Conservation (phyloP, 2,329 filamentous ascomycete species). For the Trichoderma brevicompactum region DNA sequence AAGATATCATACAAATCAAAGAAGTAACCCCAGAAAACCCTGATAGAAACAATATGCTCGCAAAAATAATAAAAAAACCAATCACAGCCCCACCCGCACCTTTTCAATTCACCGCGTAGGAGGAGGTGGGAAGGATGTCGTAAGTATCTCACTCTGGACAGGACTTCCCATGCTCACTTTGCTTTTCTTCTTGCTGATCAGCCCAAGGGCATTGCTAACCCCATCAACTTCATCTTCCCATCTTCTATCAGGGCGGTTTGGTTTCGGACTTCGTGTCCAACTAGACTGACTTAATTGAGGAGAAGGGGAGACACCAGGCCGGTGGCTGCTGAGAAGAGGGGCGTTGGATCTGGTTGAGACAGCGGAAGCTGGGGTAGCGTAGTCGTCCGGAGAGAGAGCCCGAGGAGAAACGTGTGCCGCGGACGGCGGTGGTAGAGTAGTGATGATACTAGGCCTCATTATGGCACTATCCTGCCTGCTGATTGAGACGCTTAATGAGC, state of each 20-base stretch:
- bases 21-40: not conserved
- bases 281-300: constrained; percentile 18
- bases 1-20: constrained; percentile 3
- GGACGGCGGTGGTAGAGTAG: constrained; percentile 33
- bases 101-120: constrained; percentile 35
- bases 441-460: constrained; percentile 32
- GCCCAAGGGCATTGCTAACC: constrained; percentile 2
- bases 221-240: constrained; percentile 21
- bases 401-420: constrained; percentile 24
- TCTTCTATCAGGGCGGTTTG: not conserved
- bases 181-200: constrained; percentile 24
- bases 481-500: not conserved
- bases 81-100: not conserved
- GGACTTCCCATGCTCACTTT: constrained; percentile 16
- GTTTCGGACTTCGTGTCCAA: constrained; percentile 21
- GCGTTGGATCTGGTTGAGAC: constrained; percentile 43
- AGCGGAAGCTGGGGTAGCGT: constrained; percentile 40
- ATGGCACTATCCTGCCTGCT: constrained; percentile 4
- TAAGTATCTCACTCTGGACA: constrained; percentile 28
- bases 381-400: constrained; percentile 32
- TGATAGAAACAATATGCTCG: not conserved
- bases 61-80: too few species aligned
- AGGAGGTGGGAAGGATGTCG: constrained; percentile 47
- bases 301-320: constrained; percentile 35
- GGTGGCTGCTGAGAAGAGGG: constrained; percentile 39